A percentile compares a stretch with the other conserved stretches of the same genome.
phyloP scores from a whole-genome alignment of 495 filamentous ascomycete species.

The Jackrogersella multiformis region DNA sequence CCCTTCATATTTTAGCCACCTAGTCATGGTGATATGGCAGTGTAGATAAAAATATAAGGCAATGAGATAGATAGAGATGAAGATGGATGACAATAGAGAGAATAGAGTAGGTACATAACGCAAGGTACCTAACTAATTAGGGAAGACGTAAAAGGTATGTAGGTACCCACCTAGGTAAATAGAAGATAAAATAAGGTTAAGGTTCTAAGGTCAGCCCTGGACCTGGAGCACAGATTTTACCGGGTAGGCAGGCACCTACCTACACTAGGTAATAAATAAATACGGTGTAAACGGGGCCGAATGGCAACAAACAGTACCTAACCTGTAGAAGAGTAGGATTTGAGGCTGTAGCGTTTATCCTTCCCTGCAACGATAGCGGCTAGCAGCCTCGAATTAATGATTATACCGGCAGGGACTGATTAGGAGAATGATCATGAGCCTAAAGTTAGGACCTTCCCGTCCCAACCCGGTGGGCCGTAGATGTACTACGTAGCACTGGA shows the following conservation, averaged over 20 bases:
- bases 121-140: slow-evolving; percentile 10
- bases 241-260: no score
- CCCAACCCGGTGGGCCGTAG: slow-evolving; percentile 30
- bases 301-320: no score
- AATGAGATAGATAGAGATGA: not conserved
- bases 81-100: not conserved
- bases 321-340: no score
- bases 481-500: not conserved
- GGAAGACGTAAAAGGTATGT: not conserved
- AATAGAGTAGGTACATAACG: not conserved
- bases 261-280: no score
- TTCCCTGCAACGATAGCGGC: not conserved
- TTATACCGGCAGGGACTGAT: no score
- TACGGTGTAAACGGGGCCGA: slow-evolving; percentile 26
- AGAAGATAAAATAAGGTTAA: not conserved
- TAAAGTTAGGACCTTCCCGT: slow-evolving; percentile 28
- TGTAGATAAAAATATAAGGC: not conserved
- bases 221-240: no score
- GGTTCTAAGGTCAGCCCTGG: no score
- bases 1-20: not conserved
- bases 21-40: not conserved
- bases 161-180: not conserved
- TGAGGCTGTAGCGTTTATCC: slow-evolving; percentile 27
- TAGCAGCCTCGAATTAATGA: slow-evolving; percentile 2
- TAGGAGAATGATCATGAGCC: slow-evolving; percentile 6